These are phyloP conservation scores for Metschnikowia lochheadii DNA, from an alignment of 805 yeast species.

Conservation along the genomic window DNA sequence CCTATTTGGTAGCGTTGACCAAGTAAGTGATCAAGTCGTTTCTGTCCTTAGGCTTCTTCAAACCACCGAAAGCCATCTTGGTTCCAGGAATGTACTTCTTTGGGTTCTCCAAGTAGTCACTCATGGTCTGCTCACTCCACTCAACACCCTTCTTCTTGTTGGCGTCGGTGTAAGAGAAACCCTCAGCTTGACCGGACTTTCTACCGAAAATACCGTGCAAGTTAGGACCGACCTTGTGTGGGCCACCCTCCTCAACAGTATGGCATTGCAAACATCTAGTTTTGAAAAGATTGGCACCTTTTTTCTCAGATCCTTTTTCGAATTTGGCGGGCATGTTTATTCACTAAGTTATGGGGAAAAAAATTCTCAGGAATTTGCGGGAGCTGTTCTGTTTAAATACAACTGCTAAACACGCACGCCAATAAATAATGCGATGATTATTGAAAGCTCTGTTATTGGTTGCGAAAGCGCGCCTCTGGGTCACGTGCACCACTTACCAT, in stretches of 20 bases:
- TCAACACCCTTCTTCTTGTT: conserved; percentile 91
- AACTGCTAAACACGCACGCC: conserved; percentile 11
- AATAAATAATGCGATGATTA: conserved; percentile 17
- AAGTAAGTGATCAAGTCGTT: conserved; percentile 92
- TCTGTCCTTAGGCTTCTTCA: conserved; percentile 98
- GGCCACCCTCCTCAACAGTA: conserved; percentile 93
- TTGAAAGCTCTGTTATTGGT: conserved; percentile 15
- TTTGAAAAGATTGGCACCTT: conserved; percentile 98
- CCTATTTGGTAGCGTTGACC: conserved; percentile 40
- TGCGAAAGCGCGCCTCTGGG: background rate
- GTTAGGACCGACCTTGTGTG: conserved; percentile 99
- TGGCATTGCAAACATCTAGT: conserved; percentile 99
- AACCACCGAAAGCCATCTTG: conserved; percentile 99
- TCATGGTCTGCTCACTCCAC: conserved; percentile 86
- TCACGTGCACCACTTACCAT: background rate
- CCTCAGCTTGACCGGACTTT: conserved; percentile 85
- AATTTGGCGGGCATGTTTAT: conserved; percentile 41
- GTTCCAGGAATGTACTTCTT: conserved; percentile 99
- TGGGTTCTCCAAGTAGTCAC: conserved; percentile 97
- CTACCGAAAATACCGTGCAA: conserved; percentile 94
- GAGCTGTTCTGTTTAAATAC: conserved; percentile 9
- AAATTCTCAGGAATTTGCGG: conserved; percentile 2
- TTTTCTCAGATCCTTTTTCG: conserved; percentile 48
- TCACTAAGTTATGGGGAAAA: background rate
- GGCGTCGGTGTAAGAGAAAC: conserved; percentile 96